A percentile compares a stretch with the other conserved stretches of the same genome.
These are phyloP conservation scores for Erodium moschatum DNA, from an alignment of 441 rosid species.

Conservation along the genomic window DNA sequence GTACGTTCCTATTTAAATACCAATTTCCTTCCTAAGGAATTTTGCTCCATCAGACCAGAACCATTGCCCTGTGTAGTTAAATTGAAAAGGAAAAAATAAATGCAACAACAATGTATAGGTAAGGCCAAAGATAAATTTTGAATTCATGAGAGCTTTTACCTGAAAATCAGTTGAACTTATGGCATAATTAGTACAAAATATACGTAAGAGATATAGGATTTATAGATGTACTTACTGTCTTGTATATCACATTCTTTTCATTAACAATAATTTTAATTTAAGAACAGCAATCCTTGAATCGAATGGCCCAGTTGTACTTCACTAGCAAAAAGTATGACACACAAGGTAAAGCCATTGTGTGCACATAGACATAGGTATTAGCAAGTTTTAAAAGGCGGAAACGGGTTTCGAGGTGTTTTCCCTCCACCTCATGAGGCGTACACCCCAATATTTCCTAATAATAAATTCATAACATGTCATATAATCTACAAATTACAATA, in stretches of 20 bases:
- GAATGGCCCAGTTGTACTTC: slow-evolving; percentile 4
- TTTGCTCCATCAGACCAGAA: slow-evolving; percentile 10
- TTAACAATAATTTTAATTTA: not conserved
- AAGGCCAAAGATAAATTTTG: not conserved
- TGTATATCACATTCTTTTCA: not conserved
- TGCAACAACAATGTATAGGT: slow-evolving; percentile 6
- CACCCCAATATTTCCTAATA: no score
- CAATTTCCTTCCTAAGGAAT: slow-evolving; percentile 9
- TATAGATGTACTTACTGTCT: not conserved
- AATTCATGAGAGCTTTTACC: not conserved
- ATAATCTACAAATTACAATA: no score
- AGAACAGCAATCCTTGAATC: slow-evolving; percentile 10
- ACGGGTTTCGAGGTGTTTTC: no score
- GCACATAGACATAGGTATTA: not conserved
- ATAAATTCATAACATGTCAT: no score
- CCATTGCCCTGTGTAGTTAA: slow-evolving; percentile 7
- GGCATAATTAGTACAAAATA: not conserved
- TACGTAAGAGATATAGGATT: not conserved
- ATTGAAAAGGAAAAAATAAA: not conserved
- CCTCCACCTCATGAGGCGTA: no score
- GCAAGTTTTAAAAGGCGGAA: no score
- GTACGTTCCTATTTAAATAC: slow-evolving; percentile 14
- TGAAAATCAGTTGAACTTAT: not conserved
- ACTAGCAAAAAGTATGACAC: not conserved
- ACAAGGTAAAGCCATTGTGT: slow-evolving; percentile 1